Evolutionary conservation across 495 filamentous ascomycete genomes (phyloP).

Genomic region (Haplographium delicatum): DNA sequence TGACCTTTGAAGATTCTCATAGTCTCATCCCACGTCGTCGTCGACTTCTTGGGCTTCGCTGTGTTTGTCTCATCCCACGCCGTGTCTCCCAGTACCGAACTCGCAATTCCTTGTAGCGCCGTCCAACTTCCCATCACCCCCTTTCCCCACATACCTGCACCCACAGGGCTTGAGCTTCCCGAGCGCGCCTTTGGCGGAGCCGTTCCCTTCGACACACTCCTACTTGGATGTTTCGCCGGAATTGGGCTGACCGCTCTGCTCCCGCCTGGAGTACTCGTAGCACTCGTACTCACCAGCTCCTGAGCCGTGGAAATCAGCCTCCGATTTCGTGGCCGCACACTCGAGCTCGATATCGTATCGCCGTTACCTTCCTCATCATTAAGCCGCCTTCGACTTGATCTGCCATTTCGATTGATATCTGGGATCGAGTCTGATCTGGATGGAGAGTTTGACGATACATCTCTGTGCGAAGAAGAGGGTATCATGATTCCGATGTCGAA

Average conservation of each 20-base stretch:
- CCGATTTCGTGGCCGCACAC: conserved; percentile 21
- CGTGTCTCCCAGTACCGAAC: conserved; percentile 27
- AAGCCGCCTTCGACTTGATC: neutral
- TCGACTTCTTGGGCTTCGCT: conserved; percentile 7
- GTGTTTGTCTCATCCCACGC: conserved; percentile 5
- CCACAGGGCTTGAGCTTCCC: conserved; percentile 7
- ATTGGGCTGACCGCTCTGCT: conserved; percentile 25
- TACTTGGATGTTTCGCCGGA: conserved; percentile 21
- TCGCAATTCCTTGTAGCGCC: conserved; percentile 29
- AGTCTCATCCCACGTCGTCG: neutral
- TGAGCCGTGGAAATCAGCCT: conserved; percentile 17
- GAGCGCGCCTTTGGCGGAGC: conserved; percentile 20
- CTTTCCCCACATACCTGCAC: conserved; percentile 4
- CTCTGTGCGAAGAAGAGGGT: conserved; percentile 7
- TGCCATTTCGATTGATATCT: neutral
- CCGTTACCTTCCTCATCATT: neutral
- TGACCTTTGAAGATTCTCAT: conserved; percentile 11
- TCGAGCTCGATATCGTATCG: neutral
- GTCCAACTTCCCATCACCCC: conserved; percentile 23
- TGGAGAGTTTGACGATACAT: neutral
- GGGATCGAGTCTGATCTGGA: neutral
- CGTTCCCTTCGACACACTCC: conserved; percentile 7
- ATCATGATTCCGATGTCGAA: conserved; percentile 16
- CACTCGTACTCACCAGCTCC: conserved; percentile 20
- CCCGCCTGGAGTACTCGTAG: conserved; percentile 10